Conservation (phyloP, 1,284 basidiomycete species). For the Rhizoctonia solani region DNA sequence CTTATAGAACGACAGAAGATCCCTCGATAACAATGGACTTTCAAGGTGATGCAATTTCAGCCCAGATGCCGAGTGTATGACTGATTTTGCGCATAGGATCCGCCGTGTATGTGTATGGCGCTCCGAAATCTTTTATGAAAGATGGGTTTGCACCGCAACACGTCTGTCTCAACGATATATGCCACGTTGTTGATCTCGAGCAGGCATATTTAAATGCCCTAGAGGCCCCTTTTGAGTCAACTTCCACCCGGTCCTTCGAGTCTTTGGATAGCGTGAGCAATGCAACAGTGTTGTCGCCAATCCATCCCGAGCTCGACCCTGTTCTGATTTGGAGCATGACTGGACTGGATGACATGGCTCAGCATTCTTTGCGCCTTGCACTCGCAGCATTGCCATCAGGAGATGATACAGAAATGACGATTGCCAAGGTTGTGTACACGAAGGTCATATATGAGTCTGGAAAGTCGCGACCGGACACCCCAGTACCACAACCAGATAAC, state of each 20-base stretch:
- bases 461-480: not conserved
- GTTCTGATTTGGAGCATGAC: not conserved
- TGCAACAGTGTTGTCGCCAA: no score
- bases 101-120: no score
- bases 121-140: no score
- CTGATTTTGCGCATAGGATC: not conserved
- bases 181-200: no score
- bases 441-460: not conserved
- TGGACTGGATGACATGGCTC: not conserved
- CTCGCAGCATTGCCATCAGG: not conserved
- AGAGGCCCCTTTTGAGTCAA: no score
- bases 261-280: no score
- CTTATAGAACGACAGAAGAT: constrained; percentile 9
- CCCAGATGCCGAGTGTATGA: not conserved
- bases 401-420: not conserved
- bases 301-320: not conserved
- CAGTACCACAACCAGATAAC: not conserved
- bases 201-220: no score
- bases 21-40: constrained; percentile 1
- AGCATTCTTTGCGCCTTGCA: not conserved
- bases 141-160: no score
- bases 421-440: not conserved
- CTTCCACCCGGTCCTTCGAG: no score
- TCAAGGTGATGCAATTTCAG: not conserved
- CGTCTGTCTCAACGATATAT: no score